phyloP scores from a whole-genome alignment of 208 protist genomes.

The Leishmania martiniquensis region DNA sequence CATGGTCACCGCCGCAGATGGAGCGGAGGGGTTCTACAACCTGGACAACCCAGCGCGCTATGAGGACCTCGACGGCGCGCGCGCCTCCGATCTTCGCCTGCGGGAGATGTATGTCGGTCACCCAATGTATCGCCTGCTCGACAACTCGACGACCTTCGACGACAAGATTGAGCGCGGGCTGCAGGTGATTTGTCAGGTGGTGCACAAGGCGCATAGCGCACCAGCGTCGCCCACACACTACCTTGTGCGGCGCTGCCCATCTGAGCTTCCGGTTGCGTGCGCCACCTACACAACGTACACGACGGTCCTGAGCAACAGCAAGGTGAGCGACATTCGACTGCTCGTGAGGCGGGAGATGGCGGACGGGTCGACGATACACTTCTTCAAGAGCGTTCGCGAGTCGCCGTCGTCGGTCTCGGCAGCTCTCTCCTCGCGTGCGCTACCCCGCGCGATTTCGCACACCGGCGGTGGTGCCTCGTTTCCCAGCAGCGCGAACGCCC shows the following conservation, averaged over 20 bases:
- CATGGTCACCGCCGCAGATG: slow-evolving; percentile 77
- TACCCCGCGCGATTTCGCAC: slow-evolving; percentile 12
- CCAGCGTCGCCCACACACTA: slow-evolving; percentile 39
- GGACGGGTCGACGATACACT: slow-evolving; percentile 64
- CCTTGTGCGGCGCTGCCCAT: slow-evolving; percentile 45
- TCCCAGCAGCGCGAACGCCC: slow-evolving; percentile 10
- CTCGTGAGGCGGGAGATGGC: slow-evolving; percentile 52
- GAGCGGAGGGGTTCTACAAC: slow-evolving; percentile 81
- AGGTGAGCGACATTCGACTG: slow-evolving; percentile 65
- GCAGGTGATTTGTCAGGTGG: slow-evolving; percentile 61
- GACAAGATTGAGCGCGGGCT: slow-evolving; percentile 77
- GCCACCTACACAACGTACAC: slow-evolving; percentile 47
- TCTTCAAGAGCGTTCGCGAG: slow-evolving; percentile 60
- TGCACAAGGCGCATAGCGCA: slow-evolving; percentile 37
- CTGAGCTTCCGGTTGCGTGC: slow-evolving; percentile 37
- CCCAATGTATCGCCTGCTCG: slow-evolving; percentile 68
- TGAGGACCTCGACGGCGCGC: slow-evolving; percentile 77
- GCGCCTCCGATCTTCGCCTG: slow-evolving; percentile 79
- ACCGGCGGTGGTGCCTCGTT: slow-evolving; percentile 16
- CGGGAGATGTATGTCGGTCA: slow-evolving; percentile 79
- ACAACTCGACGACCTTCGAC: slow-evolving; percentile 78
- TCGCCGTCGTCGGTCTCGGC: slow-evolving; percentile 5
- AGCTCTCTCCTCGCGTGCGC: background rate
- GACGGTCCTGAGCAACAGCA: slow-evolving; percentile 61
- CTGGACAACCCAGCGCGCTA: slow-evolving; percentile 81